phyloP scores from a whole-genome alignment of 2,329 filamentous ascomycete genomes.

The Clonostachys sp. region DNA sequence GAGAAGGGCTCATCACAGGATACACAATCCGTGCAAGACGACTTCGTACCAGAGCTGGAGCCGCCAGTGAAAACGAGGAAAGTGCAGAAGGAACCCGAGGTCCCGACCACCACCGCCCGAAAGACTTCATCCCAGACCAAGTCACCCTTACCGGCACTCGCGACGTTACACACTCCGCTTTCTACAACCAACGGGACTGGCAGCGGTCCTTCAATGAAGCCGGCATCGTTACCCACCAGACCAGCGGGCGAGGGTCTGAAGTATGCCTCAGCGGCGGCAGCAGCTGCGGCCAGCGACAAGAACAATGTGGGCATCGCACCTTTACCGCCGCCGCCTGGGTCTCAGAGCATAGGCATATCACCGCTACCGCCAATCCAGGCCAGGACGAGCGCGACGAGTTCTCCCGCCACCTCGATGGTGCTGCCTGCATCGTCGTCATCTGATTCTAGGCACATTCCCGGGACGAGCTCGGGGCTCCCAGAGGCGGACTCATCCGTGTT shows the following conservation, averaged over 20 bases:
- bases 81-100: slow-evolving; percentile 52
- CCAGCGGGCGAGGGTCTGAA: slow-evolving; percentile 88
- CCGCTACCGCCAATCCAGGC: slow-evolving; percentile 48
- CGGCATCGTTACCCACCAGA: slow-evolving; percentile 78
- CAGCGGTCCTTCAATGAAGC: slow-evolving; percentile 76
- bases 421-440: slow-evolving; percentile 36
- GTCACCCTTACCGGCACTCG: slow-evolving; percentile 87
- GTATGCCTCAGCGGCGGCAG: slow-evolving; percentile 93
- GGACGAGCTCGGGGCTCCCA: background rate
- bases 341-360: slow-evolving; percentile 35
- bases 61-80: slow-evolving; percentile 48
- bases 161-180: slow-evolving; percentile 77
- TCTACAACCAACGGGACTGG: slow-evolving; percentile 45
- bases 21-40: slow-evolving; percentile 85
- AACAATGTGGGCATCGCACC: slow-evolving; percentile 92
- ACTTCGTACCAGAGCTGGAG: slow-evolving; percentile 57
- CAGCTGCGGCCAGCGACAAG: slow-evolving; percentile 81
- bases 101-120: slow-evolving; percentile 43
- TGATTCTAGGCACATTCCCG: slow-evolving; percentile 20
- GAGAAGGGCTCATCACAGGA: slow-evolving; percentile 95
- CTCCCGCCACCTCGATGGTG: slow-evolving; percentile 41
- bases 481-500: slow-evolving; percentile 4
- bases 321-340: slow-evolving; percentile 80
- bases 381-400: slow-evolving; percentile 49
- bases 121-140: slow-evolving; percentile 88